Evolutionary conservation across 2,329 filamentous ascomycete genomes (phyloP), one percentile per base, ranked within the genome.

Genomic region (Colletotrichum lentis): DNA sequence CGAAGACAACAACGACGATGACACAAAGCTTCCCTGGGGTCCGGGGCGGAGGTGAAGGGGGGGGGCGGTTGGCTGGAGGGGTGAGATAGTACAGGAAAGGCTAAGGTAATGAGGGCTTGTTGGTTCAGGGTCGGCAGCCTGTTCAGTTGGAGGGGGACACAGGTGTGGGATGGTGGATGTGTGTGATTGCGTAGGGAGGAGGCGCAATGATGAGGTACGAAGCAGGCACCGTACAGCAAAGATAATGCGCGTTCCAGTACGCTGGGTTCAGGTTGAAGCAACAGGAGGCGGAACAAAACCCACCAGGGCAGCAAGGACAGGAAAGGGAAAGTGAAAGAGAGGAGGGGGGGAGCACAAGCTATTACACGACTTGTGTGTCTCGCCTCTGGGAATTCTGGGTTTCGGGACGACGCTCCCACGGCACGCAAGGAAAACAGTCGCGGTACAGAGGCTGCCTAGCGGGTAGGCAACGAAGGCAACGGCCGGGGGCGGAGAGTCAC

Each of bases 11-110:
- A 18, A 43, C 41, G 41, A 52, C 27, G 16, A 52, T 11, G 24
- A 52, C 62, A 65, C 62, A 65, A 68, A 68, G 62, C 65, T 68
- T 68, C 55, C 65, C 50, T 41, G 43, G 43, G 62, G 65, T 54
- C 62, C 55, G 43, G 62, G 62, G 65, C 47, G 49, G 49, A 52
- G 55, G 18, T 20, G 55, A 35, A n/a, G 43, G 43, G 58, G 39
- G 37, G 50, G 37, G 41, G 18, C 35, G 18, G 27, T 20, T 18
- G 50, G 31, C 14, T 49, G 55, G 56, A 43, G 27, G 41, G 56
- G 39, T 31, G 41, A 37, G 44, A 43, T 55, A 47, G 22, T 46
- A 46, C 20, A 41, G 52, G 52, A 6, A 50, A 52, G 43, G 35
- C n/a, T 20, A 35, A 66, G 35, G 46, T 53, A 24, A 22, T 14